Conservation (phyloP, 208 protist species). For the Endotrypanum monterogeii region DNA sequence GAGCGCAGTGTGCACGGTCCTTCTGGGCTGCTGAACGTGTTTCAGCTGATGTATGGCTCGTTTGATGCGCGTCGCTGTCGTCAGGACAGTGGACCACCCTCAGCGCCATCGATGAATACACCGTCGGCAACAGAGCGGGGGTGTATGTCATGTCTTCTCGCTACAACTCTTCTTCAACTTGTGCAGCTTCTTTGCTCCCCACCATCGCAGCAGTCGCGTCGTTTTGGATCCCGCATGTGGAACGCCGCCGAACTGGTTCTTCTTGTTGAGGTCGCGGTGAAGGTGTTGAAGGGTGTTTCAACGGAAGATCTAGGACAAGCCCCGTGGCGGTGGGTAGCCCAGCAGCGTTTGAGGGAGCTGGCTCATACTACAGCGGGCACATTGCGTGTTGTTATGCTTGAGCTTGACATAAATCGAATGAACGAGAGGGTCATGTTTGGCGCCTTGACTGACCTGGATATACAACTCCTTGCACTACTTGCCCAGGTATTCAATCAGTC, state of each 20-base stretch:
- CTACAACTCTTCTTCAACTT: conserved; percentile 22
- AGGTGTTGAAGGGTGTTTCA: conserved; percentile 21
- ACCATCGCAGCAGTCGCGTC: background rate
- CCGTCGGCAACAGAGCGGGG: conserved; percentile 23
- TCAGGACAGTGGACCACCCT: background rate
- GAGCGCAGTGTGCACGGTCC: conserved; percentile 31
- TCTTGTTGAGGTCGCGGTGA: conserved; percentile 29
- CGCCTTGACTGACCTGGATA: conserved; percentile 15
- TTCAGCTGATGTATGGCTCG: conserved; percentile 8
- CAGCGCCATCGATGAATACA: background rate
- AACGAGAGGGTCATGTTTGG: conserved; percentile 34
- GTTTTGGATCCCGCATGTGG: background rate
- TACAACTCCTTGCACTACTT: conserved; percentile 23
- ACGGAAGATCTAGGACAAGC: background rate
- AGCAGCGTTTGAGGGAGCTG: conserved; percentile 12
- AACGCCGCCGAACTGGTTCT: conserved; percentile 24
- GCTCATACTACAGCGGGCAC: conserved; percentile 7
- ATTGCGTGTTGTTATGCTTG: conserved; percentile 13
- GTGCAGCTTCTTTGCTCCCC: conserved; percentile 23
- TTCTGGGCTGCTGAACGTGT: conserved; percentile 11
- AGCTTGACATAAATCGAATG: conserved; percentile 15
- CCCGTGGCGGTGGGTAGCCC: conserved; percentile 25
- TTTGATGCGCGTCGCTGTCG: background rate
- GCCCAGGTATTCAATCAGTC: conserved; percentile 13
- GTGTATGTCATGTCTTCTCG: conserved; percentile 22